These are phyloP conservation scores for Pseudogymnoascus sp. DNA, from an alignment of 2,329 filamentous ascomycete genomes.

Conservation along the genomic window DNA sequence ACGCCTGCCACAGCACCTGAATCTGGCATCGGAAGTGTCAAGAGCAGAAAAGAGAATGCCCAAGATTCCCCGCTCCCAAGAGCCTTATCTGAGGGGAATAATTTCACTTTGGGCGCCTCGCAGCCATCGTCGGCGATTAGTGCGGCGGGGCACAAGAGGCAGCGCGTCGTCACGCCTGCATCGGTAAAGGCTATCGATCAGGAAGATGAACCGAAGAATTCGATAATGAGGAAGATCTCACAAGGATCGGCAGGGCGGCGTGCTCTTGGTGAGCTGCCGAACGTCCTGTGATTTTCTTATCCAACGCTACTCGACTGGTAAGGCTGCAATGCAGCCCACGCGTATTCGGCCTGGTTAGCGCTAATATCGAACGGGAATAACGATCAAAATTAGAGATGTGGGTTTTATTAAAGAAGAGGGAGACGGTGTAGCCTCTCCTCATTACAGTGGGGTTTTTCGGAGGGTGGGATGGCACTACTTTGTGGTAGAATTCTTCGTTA, in stretches of 20 bases:
- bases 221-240: conserved; percentile 11
- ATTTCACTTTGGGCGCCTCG: conserved; percentile 16
- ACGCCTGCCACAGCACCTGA: not conserved
- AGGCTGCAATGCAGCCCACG: conserved; percentile 7
- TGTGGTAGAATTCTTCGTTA: not conserved
- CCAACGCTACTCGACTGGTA: conserved; percentile 2
- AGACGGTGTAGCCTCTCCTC: not conserved
- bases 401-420: conserved; percentile 3
- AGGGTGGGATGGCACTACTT: not conserved
- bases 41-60: conserved; percentile 23
- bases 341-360: conserved; percentile 4
- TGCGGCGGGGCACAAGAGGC: conserved; percentile 32
- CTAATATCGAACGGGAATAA: not conserved
- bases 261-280: conserved; percentile 5
- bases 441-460: not conserved
- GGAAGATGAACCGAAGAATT: conserved; percentile 37
- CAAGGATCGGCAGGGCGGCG: conserved; percentile 4
- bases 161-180: conserved; percentile 39
- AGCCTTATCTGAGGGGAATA: conserved; percentile 11
- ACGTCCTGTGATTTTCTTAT: not conserved
- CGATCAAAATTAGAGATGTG: conserved; percentile 7
- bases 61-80: conserved; percentile 14
- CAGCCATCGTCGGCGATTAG: conserved; percentile 18
- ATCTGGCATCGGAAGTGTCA: conserved; percentile 13
- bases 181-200: conserved; percentile 40